A percentile compares a stretch with the other conserved stretches of the same genome.
phyloP scores from a whole-genome alignment of 2,329 filamentous ascomycete genomes.

The Rhynchosporium secalis region DNA sequence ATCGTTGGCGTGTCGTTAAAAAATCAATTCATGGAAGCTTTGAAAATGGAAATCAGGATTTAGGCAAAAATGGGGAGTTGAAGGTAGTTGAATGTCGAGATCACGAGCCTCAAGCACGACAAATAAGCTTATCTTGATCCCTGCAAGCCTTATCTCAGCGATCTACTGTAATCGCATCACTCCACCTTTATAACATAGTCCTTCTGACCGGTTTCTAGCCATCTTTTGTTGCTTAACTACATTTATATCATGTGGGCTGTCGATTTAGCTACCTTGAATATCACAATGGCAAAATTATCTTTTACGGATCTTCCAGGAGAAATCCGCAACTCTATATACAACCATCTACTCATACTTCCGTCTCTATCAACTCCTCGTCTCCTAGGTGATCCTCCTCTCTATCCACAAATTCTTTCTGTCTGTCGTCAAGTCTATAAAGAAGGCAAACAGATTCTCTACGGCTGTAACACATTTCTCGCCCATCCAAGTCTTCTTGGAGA shows the following conservation, averaged over 20 bases:
- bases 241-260: background rate
- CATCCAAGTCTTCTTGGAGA: constrained; percentile 48
- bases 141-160: constrained; percentile 6
- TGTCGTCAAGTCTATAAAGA: constrained; percentile 32
- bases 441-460: constrained; percentile 47
- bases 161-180: background rate
- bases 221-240: background rate
- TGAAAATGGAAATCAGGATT: background rate
- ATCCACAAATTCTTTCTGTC: constrained; percentile 34
- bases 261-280: background rate
- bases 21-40: constrained; percentile 17
- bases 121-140: constrained; percentile 10
- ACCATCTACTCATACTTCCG: constrained; percentile 35
- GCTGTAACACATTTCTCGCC: constrained; percentile 50
- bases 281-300: constrained; percentile 22
- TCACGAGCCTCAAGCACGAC: constrained; percentile 2
- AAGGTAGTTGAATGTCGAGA: background rate
- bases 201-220: constrained; percentile 6
- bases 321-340: constrained; percentile 59
- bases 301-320: constrained; percentile 54
- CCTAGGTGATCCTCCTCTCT: constrained; percentile 36
- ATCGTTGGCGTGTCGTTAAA: constrained; percentile 26
- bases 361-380: constrained; percentile 23
- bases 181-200: background rate
- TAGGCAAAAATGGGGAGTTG: background rate